Evolutionary conservation across 1,284 basidiomycete genomes (phyloP), one percentile per base, ranked within the genome.

Genomic region (Flammula alnicola): DNA sequence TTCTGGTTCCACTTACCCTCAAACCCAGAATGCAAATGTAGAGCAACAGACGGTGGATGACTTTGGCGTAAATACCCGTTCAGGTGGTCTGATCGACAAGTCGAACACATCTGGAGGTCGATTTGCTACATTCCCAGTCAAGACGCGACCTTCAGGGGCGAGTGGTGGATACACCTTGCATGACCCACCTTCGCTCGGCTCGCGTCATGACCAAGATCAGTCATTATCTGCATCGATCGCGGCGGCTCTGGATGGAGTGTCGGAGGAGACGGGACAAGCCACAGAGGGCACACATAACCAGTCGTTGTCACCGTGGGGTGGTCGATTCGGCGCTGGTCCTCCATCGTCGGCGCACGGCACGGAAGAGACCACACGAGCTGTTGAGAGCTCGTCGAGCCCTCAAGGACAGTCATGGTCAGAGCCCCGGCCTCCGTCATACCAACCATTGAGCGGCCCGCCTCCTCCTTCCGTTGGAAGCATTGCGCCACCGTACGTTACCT

Each of bases 91-190:
- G 47, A 47, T 61, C 51, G 51, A 63, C 58, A 33, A 33, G 4
- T 43, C 51, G 6, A 61, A 56, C 41, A 44, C 63, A 14, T 56
- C 57, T 11, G 71, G 69, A 1, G 75, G 76, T 3, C 68, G 77
- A 5, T 84, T 84, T 55, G 79, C 81, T 25, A 83, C 82, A 0
- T 81, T 84, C 69, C 83, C 83, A 0, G 73, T 77, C 12, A 72
- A 73, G 30, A 53, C n/a, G n/a, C n/a, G 67, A 31, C 52, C 41
- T 14, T 31, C 46, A n/a, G 57, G 55, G 6, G 30, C 49, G 5
- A 35, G 32, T n/a, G 42, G 40, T 4, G 54, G 51, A 9, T 63
- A 60, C 47, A 54, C 61, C 2, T 55, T 66, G 23, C 57, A 67
- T 12, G 69, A 69, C 30, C 62, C 72, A 4, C 65, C 68, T 12